phyloP scores from a whole-genome alignment of 2,329 filamentous ascomycete genomes.

The Teratosphaeria nubilosa region DNA sequence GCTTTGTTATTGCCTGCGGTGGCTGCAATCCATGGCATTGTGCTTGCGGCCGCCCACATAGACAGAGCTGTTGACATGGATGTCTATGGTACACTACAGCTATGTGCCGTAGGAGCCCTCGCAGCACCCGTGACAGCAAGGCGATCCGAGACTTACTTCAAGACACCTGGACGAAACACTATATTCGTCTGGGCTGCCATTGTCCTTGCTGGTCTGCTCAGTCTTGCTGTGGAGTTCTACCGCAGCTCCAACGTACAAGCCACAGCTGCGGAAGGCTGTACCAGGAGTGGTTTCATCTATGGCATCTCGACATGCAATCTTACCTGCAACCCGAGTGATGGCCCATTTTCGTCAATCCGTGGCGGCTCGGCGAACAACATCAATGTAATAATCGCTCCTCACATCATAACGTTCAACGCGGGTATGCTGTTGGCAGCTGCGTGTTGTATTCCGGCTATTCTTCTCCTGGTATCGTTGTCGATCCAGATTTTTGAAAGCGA shows the following conservation, averaged over 20 bases:
- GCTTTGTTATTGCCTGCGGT: constrained; percentile 54
- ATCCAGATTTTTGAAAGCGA: constrained; percentile 54
- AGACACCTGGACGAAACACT: constrained; percentile 52
- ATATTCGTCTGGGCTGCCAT: constrained; percentile 58
- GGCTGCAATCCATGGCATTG: constrained; percentile 53
- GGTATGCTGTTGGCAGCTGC: constrained; percentile 53
- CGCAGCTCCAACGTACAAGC: constrained; percentile 30
- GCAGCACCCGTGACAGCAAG: constrained; percentile 53
- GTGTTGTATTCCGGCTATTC: constrained; percentile 54
- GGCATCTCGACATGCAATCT: constrained; percentile 36
- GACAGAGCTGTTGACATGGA: constrained; percentile 59
- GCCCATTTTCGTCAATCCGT: constrained; percentile 48
- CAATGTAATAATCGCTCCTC: constrained; percentile 51
- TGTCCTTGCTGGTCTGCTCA: constrained; percentile 50
- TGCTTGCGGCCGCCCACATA: constrained; percentile 50
- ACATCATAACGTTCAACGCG: constrained; percentile 46
- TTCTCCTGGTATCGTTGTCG: constrained; percentile 53
- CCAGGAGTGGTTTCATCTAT: constrained; percentile 35
- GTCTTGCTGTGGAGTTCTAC: constrained; percentile 56
- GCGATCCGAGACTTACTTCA: constrained; percentile 54
- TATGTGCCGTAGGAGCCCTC: constrained; percentile 56
- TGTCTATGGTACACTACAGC: constrained; percentile 56
- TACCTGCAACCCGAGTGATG: constrained; percentile 34
- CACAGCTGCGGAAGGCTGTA: background rate
- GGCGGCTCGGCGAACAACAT: constrained; percentile 49